Percentiles rank a stretch among this genome's conserved stretches.
Evolutionary conservation across 139 green algal species (phyloP).

Genomic region (Micractinium conductrix): DNA sequence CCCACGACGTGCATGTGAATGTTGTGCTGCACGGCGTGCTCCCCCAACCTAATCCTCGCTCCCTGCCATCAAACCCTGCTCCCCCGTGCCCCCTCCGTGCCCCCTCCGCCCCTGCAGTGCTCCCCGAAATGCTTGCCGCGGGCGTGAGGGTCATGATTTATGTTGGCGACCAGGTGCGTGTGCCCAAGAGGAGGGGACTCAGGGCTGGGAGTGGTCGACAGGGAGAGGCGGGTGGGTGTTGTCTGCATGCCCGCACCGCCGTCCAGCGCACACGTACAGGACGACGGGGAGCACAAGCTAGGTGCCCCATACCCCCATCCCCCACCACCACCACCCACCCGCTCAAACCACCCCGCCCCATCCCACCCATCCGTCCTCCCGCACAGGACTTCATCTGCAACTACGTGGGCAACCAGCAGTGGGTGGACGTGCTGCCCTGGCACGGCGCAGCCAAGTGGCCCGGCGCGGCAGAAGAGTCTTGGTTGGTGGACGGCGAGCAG

Average conservation of each 20-base stretch:
- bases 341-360: not conserved
- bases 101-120: too few relatives aligned
- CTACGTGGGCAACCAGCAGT: conserved; percentile 64
- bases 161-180: conserved; percentile 56
- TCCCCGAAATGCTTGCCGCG: conserved; percentile 77
- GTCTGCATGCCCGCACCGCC: too few relatives aligned
- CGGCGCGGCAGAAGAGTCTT: conserved; percentile 34
- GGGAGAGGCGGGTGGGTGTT: not conserved
- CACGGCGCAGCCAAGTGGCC: conserved; percentile 25
- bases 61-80: too few relatives aligned
- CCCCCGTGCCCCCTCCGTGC: too few relatives aligned
- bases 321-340: not conserved
- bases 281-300: not conserved
- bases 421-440: conserved; percentile 72
- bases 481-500: conserved; percentile 55
- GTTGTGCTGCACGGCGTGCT: too few relatives aligned
- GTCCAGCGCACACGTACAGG: too few relatives aligned
- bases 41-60: too few relatives aligned
- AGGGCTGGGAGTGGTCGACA: not conserved
- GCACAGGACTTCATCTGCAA: conserved; percentile 85
- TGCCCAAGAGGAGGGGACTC: not conserved
- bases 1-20: too few relatives aligned
- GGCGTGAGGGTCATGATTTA: conserved; percentile 86
- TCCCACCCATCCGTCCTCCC: not conserved
- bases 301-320: not conserved